A percentile compares a stretch with the other conserved stretches of the same genome.
phyloP scores from a whole-genome alignment of 129 eudicot species.

The Helichrysum umbraculigerum region DNA sequence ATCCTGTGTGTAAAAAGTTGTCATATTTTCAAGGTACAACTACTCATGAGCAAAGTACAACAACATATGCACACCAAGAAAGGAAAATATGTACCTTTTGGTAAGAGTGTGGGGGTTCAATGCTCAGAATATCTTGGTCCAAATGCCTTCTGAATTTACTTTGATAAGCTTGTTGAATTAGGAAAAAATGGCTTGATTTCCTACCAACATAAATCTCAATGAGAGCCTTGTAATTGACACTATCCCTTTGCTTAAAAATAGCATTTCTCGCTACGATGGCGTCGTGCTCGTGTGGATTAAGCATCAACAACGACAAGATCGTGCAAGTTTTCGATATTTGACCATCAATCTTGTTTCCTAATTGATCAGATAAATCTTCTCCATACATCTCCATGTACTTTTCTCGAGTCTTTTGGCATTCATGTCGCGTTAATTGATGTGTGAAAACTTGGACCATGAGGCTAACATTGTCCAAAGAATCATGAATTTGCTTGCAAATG shows the following conservation, averaged over 20 bases:
- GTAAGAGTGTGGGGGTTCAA: constrained; percentile 74
- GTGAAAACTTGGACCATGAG: constrained; percentile 33
- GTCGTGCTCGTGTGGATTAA: constrained; percentile 60
- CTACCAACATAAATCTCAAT: constrained; percentile 67
- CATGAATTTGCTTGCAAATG: constrained; percentile 58
- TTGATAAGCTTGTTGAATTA: constrained; percentile 72
- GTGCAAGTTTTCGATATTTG: constrained; percentile 23
- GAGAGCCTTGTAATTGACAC: constrained; percentile 53
- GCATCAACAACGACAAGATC: constrained; percentile 51
- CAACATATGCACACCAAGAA: background rate
- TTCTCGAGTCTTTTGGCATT: constrained; percentile 48
- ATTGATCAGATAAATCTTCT: constrained; percentile 44
- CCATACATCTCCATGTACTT: constrained; percentile 61
- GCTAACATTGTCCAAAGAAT: constrained; percentile 37
- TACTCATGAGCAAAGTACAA: background rate
- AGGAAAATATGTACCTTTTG: constrained; percentile 51
- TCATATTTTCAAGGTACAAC: background rate
- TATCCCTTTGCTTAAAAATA: constrained; percentile 29
- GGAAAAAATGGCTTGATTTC: constrained; percentile 76
- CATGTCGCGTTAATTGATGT: constrained; percentile 24
- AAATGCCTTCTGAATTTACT: constrained; percentile 53
- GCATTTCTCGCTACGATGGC: constrained; percentile 62
- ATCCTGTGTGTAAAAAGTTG: constrained; percentile 1
- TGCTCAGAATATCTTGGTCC: constrained; percentile 58
- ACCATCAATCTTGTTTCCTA: constrained; percentile 25